Evolutionary conservation across 768 basidiomycete species (phyloP).

Genomic region (Leccinum barrowsii): DNA sequence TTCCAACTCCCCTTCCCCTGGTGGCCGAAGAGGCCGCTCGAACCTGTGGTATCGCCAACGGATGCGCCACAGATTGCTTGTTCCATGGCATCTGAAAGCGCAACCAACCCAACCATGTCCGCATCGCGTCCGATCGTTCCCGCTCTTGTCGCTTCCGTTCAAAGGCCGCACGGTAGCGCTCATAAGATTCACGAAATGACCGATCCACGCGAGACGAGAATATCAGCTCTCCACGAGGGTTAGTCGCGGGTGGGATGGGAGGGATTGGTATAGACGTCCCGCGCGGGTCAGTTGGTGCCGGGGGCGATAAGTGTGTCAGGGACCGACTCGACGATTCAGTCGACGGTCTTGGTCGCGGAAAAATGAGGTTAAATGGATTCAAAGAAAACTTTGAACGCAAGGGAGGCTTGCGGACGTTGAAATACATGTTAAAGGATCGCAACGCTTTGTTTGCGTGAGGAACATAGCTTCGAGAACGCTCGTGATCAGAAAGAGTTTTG

Average conservation of each 20-base stretch:
- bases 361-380: slow-evolving; percentile 38
- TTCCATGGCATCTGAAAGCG: slow-evolving; percentile 30
- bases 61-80: slow-evolving; percentile 7
- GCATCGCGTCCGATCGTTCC: slow-evolving; percentile 37
- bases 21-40: slow-evolving; percentile 24
- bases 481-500: slow-evolving; percentile 12
- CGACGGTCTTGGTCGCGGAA: slow-evolving; percentile 28
- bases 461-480: slow-evolving; percentile 66
- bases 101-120: slow-evolving; percentile 32
- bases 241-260: slow-evolving; percentile 84
- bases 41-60: slow-evolving; percentile 15
- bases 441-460: slow-evolving; percentile 92
- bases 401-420: slow-evolving; percentile 86
- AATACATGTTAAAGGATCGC: slow-evolving; percentile 92
- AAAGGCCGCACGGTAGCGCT: slow-evolving; percentile 85
- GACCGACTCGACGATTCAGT: slow-evolving; percentile 20
- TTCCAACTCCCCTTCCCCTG: slow-evolving; percentile 25
- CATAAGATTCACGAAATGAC: slow-evolving; percentile 85
- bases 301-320: slow-evolving; percentile 29
- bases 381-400: slow-evolving; percentile 55
- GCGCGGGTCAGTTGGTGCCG: slow-evolving; percentile 34
- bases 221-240: slow-evolving; percentile 94
- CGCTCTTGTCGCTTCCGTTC: slow-evolving; percentile 73
- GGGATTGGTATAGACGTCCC: slow-evolving; percentile 44
- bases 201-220: slow-evolving; percentile 87